Percentiles rank a stretch among this genome's conserved stretches.
phyloP scores from a whole-genome alignment of 2,329 filamentous ascomycete species.

The Cladosporium colombiae region DNA sequence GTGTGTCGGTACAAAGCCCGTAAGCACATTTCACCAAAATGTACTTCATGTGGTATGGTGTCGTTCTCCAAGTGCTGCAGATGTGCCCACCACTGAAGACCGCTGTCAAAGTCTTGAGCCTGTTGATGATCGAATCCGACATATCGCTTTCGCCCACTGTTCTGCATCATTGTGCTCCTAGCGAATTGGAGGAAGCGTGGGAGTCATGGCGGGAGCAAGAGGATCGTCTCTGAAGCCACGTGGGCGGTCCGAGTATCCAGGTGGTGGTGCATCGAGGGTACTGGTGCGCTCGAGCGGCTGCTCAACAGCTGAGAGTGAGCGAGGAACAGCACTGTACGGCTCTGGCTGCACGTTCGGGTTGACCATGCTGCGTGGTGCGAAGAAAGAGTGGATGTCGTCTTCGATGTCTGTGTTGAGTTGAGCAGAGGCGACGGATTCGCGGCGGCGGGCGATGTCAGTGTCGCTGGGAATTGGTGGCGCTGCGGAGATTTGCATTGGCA shows the following conservation, averaged over 20 bases:
- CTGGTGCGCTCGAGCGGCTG: not conserved
- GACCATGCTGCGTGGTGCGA: conserved; percentile 14
- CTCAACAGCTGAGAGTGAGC: not conserved
- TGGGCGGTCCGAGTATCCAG: conserved; percentile 12
- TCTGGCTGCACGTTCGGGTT: conserved; percentile 6
- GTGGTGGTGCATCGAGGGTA: conserved; percentile 14
- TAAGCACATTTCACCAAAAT: not conserved
- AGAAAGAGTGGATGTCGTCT: conserved; percentile 16
- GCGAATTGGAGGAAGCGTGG: not conserved
- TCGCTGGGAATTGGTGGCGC: conserved; percentile 10
- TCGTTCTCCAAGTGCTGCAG: not conserved
- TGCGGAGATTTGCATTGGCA: conserved; percentile 48
- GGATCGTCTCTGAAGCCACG: not conserved
- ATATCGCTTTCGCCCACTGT: not conserved
- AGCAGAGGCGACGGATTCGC: conserved; percentile 15
- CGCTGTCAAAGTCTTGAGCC: not conserved
- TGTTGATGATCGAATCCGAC: not conserved
- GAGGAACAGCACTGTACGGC: not conserved
- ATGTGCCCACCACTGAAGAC: not conserved
- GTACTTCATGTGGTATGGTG: not conserved
- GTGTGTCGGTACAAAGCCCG: not conserved
- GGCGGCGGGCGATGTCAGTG: conserved; percentile 16
- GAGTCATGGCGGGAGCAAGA: not conserved
- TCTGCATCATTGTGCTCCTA: not conserved
- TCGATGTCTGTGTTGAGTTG: conserved; percentile 19